Conservation (phyloP, 352 stramenopile genomes). For the Globisporangium radiosum region DNA sequence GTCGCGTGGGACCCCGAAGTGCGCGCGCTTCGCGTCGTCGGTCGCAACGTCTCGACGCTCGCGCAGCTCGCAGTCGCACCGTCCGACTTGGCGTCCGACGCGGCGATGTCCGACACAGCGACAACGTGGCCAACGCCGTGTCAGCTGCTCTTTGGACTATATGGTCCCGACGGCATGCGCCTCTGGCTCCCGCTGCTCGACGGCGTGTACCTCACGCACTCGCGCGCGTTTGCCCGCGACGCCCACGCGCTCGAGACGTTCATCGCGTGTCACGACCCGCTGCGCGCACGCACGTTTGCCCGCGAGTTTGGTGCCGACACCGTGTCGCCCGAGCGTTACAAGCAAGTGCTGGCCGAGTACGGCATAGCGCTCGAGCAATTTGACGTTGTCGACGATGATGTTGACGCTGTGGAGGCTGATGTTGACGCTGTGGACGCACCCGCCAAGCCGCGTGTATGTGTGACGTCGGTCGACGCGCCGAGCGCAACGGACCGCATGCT, state of each 20-base stretch:
- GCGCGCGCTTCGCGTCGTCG: constrained; percentile 56
- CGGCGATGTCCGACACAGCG: not conserved
- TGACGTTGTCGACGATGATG: constrained; percentile 11
- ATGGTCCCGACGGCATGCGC: constrained; percentile 65
- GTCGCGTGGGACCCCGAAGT: constrained; percentile 78
- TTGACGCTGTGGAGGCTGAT: not conserved
- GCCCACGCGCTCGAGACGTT: constrained; percentile 48
- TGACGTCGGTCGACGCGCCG: constrained; percentile 53
- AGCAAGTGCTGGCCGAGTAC: constrained; percentile 69
- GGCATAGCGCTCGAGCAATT: constrained; percentile 52
- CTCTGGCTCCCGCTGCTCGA: constrained; percentile 76
- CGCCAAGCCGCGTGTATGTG: constrained; percentile 42
- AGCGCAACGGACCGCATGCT: constrained; percentile 59
- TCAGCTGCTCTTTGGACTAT: constrained; percentile 60
- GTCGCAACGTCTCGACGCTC: constrained; percentile 63
- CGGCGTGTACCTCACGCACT: constrained; percentile 60
- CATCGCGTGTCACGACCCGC: constrained; percentile 68
- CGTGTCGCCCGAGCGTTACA: constrained; percentile 55
- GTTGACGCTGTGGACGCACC: constrained; percentile 17
- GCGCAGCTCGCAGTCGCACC: constrained; percentile 35
- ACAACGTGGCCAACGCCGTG: constrained; percentile 49
- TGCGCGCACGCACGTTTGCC: constrained; percentile 75
- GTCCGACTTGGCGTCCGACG: constrained; percentile 18
- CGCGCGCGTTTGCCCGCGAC: constrained; percentile 54
- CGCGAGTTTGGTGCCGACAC: constrained; percentile 70